These are phyloP conservation scores for Phytophthora macrochlamydospora DNA, from an alignment of 352 stramenopile genomes.

Conservation along the genomic window DNA sequence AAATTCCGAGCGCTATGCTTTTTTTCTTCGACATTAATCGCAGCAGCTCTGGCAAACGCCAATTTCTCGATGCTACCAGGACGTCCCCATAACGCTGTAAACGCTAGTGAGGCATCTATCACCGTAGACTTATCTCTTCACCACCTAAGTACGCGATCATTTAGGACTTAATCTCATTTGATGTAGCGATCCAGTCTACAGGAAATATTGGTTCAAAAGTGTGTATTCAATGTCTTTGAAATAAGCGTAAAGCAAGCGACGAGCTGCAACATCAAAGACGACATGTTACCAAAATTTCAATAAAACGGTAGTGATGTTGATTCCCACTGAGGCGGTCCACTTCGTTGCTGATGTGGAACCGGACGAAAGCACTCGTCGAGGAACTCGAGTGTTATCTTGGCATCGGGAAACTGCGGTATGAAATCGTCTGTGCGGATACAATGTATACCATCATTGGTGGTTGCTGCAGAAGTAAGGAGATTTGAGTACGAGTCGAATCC, in stretches of 20 bases:
- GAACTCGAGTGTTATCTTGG: not conserved
- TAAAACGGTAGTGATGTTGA: not conserved
- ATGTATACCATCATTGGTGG: not conserved
- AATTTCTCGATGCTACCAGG: too few species aligned
- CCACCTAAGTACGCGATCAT: too few species aligned
- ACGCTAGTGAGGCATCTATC: too few species aligned
- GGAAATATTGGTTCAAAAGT: too few species aligned
- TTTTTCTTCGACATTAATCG: too few species aligned
- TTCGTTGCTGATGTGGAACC: not conserved
- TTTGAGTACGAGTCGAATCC: not conserved
- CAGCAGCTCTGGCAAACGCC: too few species aligned
- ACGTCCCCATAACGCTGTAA: too few species aligned
- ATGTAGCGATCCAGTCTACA: too few species aligned
- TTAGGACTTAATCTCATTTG: too few species aligned
- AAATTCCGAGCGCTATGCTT: constrained; percentile 14
- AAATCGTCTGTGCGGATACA: not conserved
- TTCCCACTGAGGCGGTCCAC: not conserved
- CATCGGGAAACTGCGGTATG: not conserved
- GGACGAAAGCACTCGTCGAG: not conserved
- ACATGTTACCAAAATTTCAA: not conserved
- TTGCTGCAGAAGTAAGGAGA: not conserved
- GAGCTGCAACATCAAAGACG: not conserved
- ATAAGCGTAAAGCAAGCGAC: not conserved
- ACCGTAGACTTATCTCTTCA: too few species aligned
- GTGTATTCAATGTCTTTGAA: not conserved